Base-by-base conservation (phyloP, 2,329 filamentous ascomycete species). In the Sporothrix mexicana region DNA sequence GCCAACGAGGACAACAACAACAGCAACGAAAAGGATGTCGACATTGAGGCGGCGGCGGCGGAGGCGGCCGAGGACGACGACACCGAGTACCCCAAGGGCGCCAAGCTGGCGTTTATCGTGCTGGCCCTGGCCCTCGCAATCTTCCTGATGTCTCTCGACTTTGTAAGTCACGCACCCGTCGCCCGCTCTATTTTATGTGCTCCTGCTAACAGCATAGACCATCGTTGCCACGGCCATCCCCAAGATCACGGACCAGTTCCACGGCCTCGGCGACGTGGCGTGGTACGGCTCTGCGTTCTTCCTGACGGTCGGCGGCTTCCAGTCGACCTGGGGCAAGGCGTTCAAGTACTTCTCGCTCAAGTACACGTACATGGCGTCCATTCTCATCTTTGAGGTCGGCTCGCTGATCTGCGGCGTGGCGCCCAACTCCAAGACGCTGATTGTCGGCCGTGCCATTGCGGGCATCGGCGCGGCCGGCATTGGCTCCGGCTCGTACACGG, bases 221-320 rank as follows among this genome's bases (percentile, higher is more conserved):
- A 88, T 88, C 72, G 84, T 88, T n/a, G 85, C 85, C 3, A 88
- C 86, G 0, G 87, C 86, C 10, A 87, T 88, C 55, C 87, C 87
- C 10, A 85, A 85, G 74, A 88, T 88, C 76, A 88, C 87, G 0
- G 84, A 83, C 75, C 83, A 86, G 55, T 86, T 87, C 79, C 81
- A 85, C 72, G 82, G 84, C 66, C 82, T 88, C 20, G 82, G 83
- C 49, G 85, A 88, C 74, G 84, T 88, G 13, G 85, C 85, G 25
- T 91, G 88, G 88, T 90, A 90, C 75, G 87, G 86, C 1, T 83
- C 86, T 17, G 85, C 85, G 57, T 88, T 85, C 76, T 86, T 87
- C 78, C 80, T 87, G 76, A 85, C 84, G 1, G 77, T 84, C 43
- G 85, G 82, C 10, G 80, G 80, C 73, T 81, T 84, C 76, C 84